Percentiles rank a stretch among this genome's conserved stretches.
phyloP scores from a whole-genome alignment of 2,329 filamentous ascomycete genomes.

The Talaromyces albobiverticillius region DNA sequence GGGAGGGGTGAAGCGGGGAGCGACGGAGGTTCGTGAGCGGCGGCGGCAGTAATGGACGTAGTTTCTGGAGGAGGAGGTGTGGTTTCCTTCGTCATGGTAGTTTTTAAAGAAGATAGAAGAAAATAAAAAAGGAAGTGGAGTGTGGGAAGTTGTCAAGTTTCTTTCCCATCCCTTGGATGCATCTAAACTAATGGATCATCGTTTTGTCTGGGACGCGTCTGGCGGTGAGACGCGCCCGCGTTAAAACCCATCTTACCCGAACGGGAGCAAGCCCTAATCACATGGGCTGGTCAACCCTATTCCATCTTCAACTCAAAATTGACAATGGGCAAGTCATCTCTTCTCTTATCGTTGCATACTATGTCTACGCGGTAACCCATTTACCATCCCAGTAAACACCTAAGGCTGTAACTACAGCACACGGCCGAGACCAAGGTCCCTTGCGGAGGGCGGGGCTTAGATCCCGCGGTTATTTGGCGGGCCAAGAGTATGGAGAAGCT shows the following conservation, averaged over 20 bases:
- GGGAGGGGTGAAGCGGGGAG: constrained; percentile 70
- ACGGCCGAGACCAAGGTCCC: no score
- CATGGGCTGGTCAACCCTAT: neutral
- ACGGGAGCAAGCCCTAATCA: constrained; percentile 11
- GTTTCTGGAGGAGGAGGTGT: constrained; percentile 35
- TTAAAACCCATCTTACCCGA: constrained; percentile 4
- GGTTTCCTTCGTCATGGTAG: constrained; percentile 43
- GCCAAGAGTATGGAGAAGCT: neutral
- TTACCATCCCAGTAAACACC: no score
- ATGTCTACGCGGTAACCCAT: no score
- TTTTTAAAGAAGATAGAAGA: neutral
- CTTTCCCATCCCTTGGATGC: constrained; percentile 4
- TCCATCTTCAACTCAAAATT: no score
- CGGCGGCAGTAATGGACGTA: constrained; percentile 23
- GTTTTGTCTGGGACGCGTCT: constrained; percentile 13
- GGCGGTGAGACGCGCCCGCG: constrained; percentile 14
- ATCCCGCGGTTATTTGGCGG: neutral
- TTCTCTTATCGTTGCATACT: no score
- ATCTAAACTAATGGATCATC: no score
- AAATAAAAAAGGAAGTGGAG: neutral
- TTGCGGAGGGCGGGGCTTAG: no score
- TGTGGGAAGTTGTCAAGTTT: neutral
- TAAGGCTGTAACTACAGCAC: no score
- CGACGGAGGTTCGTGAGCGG: constrained; percentile 51
- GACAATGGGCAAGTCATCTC: no score